These are phyloP conservation scores for Puccinia polysora DNA, from an alignment of 1,284 basidiomycete genomes.

Conservation along the genomic window DNA sequence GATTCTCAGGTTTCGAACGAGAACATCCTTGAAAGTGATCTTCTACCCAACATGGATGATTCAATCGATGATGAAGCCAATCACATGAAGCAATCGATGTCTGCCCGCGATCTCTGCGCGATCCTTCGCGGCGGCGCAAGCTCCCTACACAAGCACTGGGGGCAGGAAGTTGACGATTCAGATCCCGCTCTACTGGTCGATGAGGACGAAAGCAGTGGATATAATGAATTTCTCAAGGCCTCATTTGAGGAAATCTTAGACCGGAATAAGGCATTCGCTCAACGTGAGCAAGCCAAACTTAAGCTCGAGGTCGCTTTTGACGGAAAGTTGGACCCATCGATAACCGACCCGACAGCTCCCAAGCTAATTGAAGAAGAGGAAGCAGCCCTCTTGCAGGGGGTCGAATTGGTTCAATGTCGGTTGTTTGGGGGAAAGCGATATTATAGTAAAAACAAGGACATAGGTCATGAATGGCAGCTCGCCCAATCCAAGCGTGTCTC, in stretches of 20 bases:
- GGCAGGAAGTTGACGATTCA: constrained; percentile 54
- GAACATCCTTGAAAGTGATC: constrained; percentile 49
- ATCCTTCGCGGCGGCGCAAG: constrained; percentile 29
- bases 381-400: constrained; percentile 57
- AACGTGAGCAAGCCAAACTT: constrained; percentile 44
- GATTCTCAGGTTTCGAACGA: constrained; percentile 49
- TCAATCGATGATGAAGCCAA: constrained; percentile 57
- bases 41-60: constrained; percentile 51
- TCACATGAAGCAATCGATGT: constrained; percentile 14
- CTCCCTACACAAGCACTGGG: constrained; percentile 55
- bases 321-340: neutral
- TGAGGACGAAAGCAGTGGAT: constrained; percentile 55
- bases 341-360: constrained; percentile 49
- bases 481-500: constrained; percentile 55
- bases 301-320: constrained; percentile 43
- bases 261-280: constrained; percentile 44
- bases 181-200: constrained; percentile 57
- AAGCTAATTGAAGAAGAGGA: constrained; percentile 60
- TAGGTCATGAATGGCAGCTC: constrained; percentile 54
- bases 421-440: constrained; percentile 61
- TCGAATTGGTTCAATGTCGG: constrained; percentile 61
- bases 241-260: constrained; percentile 46
- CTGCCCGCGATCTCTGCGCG: constrained; percentile 19
- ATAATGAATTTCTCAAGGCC: constrained; percentile 44
- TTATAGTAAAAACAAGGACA: constrained; percentile 54